Evolutionary conservation across 305 asterid species (phyloP), one percentile per base, ranked within the genome.

Genomic region (Striga hermonthica): DNA sequence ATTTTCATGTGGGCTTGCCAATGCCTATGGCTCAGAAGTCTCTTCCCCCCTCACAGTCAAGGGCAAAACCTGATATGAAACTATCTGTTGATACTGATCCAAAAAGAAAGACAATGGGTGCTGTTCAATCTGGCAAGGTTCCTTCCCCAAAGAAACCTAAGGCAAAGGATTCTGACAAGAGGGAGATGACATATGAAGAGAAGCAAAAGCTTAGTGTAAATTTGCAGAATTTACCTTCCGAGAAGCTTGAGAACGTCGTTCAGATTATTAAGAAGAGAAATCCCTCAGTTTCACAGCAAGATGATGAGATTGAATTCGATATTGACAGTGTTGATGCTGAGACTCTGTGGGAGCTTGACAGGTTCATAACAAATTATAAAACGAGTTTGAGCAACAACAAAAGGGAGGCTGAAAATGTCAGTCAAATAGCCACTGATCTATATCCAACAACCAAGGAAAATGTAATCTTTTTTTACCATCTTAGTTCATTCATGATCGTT

Each of bases 311-410:
- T 39, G 92, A 85, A 71, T 87, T 85, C 59, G 92, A 85, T 62
- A 85, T 83, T 41, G 92, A 83, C 62, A 78, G 73, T 70, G 84
- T 85, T 62, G 92, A 85, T 75, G 78, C 85, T 5, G 92, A 85
- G 71, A 85, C 92, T 61, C 83, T 85, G 57, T 85, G 92, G 92
- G 92, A 85, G 84, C 92, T 85, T 44, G 92, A 85, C 73, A 79
- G 92, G 82, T 85, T 85, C 81, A 71, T 85, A 63, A 78, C 85
- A 44, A 83, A 86, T 74, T 83, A 78, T 70, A 83, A 81, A 74
- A 86, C 83, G 82, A 78, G 78, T 71, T 66, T 76, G 80, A 81
- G 81, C 86, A 86, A 86, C 82, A 79, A 80, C 82, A 83, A 81
- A 79, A 78, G 86, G 57, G 79, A 78, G 67, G 77, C 77, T 39